Evolutionary conservation across 441 rosid genomes (phyloP).

Genomic region (Gossypium schwendimanii): DNA sequence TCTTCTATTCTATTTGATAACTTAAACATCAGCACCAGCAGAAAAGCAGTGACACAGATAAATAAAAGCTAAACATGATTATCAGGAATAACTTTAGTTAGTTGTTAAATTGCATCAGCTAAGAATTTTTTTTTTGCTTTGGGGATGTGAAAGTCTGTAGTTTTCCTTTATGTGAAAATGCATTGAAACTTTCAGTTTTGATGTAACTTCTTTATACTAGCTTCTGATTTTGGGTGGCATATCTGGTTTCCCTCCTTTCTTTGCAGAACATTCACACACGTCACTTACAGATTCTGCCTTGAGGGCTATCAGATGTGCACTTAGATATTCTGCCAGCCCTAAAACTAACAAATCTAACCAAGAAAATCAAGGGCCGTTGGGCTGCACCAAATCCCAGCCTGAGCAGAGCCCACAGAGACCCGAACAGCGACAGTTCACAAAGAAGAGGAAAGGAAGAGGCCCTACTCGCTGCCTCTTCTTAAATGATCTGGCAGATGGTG

Average conservation of each 20-base stretch:
- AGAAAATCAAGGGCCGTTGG: neutral
- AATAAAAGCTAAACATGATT: neutral
- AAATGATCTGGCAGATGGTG: constrained; percentile 25
- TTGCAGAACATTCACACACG: constrained; percentile 14
- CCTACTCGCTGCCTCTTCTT: constrained; percentile 24
- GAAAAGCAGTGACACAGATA: neutral
- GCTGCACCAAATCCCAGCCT: neutral
- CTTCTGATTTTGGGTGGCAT: neutral
- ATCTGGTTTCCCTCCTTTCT: neutral
- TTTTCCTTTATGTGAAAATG: constrained; percentile 2
- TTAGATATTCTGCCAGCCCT: constrained; percentile 8
- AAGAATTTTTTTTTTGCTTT: neutral
- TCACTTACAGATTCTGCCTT: constrained; percentile 6
- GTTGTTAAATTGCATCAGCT: neutral
- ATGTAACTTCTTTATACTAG: neutral
- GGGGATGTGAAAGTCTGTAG: neutral
- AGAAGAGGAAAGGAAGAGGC: constrained; percentile 23
- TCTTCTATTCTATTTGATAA: neutral
- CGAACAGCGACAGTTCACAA: neutral
- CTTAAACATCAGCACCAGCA: neutral
- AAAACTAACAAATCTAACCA: constrained; percentile 9
- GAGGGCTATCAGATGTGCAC: constrained; percentile 15
- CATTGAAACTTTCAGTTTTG: neutral
- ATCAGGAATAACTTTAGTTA: neutral
- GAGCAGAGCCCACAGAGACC: constrained; percentile 1